Evolutionary conservation across 805 yeast genomes (phyloP), one percentile per base, ranked within the genome.

Genomic region (Suhomyces tanzawaensis): DNA sequence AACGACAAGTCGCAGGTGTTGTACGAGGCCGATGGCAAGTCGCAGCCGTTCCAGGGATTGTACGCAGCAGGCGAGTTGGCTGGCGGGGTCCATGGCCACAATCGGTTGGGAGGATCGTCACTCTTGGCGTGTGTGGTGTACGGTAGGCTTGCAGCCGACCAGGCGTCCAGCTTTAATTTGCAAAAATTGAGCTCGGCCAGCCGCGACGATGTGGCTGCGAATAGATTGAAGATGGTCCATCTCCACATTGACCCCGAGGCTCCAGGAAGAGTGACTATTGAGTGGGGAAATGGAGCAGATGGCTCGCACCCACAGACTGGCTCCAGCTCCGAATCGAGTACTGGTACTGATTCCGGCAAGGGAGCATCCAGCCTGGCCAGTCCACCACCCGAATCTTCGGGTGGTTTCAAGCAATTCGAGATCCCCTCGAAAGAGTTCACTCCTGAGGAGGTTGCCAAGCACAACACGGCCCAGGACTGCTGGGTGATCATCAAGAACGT

Each of bases 401-500:
- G 9, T 21, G 19, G 28, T 2, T 21, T 28, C 22, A 40, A 47
- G 4, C 57, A 49, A 21, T 66, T 72, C 41, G 45, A 52, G 16
- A 66, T 77, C 24, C 83, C 84, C 0, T 58, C 58, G 4, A 67
- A 60, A 31, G 80, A 77, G 44, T 75, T 55, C 46, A 64, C 76
- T 0, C 42, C 47, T 18, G 74, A 62, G 28, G 81, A 76, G 42
- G 66, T 76, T 12, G 64, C 72, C 6, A 61, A 66, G 42, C 81
- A 76, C 49, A 71, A 72, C 47, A 64, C 54, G 2, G 54, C 57
- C 4, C 50, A 55, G 23, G 78, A 75, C 40, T 76, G 81, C 53
- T 76, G 81, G 81, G 68, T 74, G 24, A 63, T 76, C 13, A 69
- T 76, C 25, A 75, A 76, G 48, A 70, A 74, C 44, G 76, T 72